Evolutionary conservation across 2,329 filamentous ascomycete genomes (phyloP), one percentile per base, ranked within the genome.

Genomic region (Fusarium sp.): DNA sequence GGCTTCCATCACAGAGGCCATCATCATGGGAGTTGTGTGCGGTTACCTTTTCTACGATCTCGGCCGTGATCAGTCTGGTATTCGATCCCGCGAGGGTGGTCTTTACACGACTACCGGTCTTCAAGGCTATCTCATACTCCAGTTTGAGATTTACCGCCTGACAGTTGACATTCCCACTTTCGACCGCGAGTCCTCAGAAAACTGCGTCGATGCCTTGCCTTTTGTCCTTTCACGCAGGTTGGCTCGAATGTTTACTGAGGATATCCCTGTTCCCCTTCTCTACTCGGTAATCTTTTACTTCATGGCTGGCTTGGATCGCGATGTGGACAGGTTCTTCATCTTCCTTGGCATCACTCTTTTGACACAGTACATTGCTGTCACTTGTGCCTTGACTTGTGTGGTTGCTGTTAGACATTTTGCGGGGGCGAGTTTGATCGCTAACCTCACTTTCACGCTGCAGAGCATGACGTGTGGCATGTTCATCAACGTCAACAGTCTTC

Each of bases 381-480:
- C 88, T 1, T 91, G 92, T 72, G 91, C 92, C 2, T 88, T 90
- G 68, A 83, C 88, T 2, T 91, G 90, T 58, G 87, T 95, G 4
- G 86, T 88, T 1, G 80, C 91, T 0, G 87, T 87, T 1, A 82
- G 92, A 45, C 85, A 90, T 66, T 94, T 95, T 74, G 85, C 91
- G 0, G 88, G 88, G 0, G 91, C 92, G 1, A 92, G 89, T 72
- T 76, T 95, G 24, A 89, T 93, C 46, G 91, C 88, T 11, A 95
- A 95, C 71, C 79, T 94, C 48, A 86, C 85, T 0, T 94, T 90
- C 71, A 95, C 92, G 0, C 69, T 94, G 20, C 92, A 95, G 74
- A 91, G 87, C 3, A 88, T 94, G 81, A 89, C 89, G 0, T 93
- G 91, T 67, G 92, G 92, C 2, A 94, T 91, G 77, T 94, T 95